Evolutionary conservation across 306 rosid genomes (phyloP), one percentile per base, ranked within the genome.

Genomic region (Carpinus viminea): DNA sequence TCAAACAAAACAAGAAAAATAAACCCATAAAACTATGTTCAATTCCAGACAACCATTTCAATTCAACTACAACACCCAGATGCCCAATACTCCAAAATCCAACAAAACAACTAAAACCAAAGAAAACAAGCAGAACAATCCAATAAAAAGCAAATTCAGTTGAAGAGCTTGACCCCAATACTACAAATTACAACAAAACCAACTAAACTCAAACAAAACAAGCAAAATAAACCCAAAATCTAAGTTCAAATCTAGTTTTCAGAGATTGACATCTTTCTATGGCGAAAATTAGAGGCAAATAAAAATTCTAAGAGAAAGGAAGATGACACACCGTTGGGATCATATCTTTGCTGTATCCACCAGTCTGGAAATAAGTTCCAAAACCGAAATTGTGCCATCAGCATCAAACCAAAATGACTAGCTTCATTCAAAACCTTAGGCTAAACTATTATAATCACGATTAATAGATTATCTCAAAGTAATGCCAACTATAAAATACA

Each of bases 281-380:
- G 34, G n/a, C 15, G 12, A 24, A 76, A 79, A 50, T 50, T 24
- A 45, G 17, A 18, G 21, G 11, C 51, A 16, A 4, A 70, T 57
- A 28, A 20, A 31, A n/a, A 54, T 74, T 64, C 61, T 21, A 8
- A 48, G 52, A 68, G 70, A 73, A 68, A 68, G 65, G 70, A 68
- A 83, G 72, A 68, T 60, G 34, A 74, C 86, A 72, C 77, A 91
- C 97, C 89, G 92, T 91, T 4, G 97, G 90, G 72, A 88, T 89
- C 97, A 91, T 91, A 75, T 88, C 96, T 87, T 88, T 90, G 55
- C 91, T 88, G 68, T 74, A 91, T 80, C 92, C 93, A 72, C 91
- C 93, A 76, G 90, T 89, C 91, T 89, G 26, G 38, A 60, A 79
- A 59, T 65, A 53, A 69, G 72, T 41, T 72, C 59, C 70, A 70